phyloP scores from a whole-genome alignment of 768 basidiomycete species.

The Cyclocybe aegerita region DNA sequence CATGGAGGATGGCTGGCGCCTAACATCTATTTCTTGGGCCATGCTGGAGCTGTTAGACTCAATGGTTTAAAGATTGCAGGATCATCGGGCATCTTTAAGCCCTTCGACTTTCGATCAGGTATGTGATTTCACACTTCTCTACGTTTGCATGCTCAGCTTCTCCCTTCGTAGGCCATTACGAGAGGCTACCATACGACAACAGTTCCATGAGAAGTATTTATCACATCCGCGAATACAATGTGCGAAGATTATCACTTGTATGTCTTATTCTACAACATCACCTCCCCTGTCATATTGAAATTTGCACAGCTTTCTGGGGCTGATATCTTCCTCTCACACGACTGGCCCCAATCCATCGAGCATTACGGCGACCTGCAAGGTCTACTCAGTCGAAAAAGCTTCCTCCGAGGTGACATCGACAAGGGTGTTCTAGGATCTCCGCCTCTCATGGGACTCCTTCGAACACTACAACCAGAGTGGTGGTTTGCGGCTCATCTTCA shows the following conservation, averaged over 20 bases:
- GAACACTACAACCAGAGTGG: slow-evolving; percentile 71
- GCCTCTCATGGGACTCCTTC: slow-evolving; percentile 77
- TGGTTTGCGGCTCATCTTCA: slow-evolving; percentile 97
- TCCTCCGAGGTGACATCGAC: slow-evolving; percentile 70
- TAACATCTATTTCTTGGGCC: slow-evolving; percentile 94
- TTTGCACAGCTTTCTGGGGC: slow-evolving; percentile 51
- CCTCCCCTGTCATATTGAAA: slow-evolving; percentile 13
- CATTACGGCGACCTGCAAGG: slow-evolving; percentile 67
- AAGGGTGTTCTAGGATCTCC: slow-evolving; percentile 79
- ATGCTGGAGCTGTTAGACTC: slow-evolving; percentile 84
- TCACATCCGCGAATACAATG: slow-evolving; percentile 85
- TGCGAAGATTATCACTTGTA: slow-evolving; percentile 76
- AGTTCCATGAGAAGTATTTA: slow-evolving; percentile 80
- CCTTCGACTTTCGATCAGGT: slow-evolving; percentile 72
- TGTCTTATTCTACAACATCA: slow-evolving; percentile 16
- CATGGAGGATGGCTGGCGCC: slow-evolving; percentile 97
- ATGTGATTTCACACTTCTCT: slow-evolving; percentile 8
- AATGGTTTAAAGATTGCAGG: slow-evolving; percentile 90
- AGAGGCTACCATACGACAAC: slow-evolving; percentile 78
- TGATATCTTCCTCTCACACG: slow-evolving; percentile 89
- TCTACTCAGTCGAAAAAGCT: slow-evolving; percentile 75
- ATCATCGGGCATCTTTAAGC: slow-evolving; percentile 89
- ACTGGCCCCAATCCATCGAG: slow-evolving; percentile 91
- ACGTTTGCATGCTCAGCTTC: neutral
- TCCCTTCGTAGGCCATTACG: slow-evolving; percentile 61